These are phyloP conservation scores for Allium fistulosum DNA, from an alignment of 106 monocot species.

Conservation along the genomic window DNA sequence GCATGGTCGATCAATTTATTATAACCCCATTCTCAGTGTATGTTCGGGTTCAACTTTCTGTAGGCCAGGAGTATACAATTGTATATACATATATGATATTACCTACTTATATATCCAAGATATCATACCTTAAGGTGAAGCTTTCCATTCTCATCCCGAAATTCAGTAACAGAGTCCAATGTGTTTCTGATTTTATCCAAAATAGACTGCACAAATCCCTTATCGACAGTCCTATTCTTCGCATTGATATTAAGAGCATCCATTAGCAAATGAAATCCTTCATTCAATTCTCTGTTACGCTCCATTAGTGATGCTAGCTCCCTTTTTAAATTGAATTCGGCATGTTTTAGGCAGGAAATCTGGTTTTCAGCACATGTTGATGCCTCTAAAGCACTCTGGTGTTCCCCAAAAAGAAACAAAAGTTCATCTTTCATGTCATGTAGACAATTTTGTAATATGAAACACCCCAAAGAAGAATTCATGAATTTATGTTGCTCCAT, in stretches of 20 bases:
- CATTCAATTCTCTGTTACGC: neutral
- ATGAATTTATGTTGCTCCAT: slow-evolving; percentile 31
- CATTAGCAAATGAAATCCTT: neutral
- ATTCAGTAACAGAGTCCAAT: slow-evolving; percentile 2
- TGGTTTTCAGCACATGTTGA: slow-evolving; percentile 2
- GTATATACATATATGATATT: no score
- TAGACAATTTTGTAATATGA: slow-evolving; percentile 34
- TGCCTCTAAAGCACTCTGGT: slow-evolving; percentile 24
- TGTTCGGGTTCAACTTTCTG: no score
- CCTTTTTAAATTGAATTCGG: slow-evolving; percentile 6
- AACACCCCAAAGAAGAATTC: slow-evolving; percentile 31
- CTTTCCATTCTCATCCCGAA: slow-evolving; percentile 4
- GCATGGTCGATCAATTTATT: no score
- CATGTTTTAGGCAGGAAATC: slow-evolving; percentile 4
- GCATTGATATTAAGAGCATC: slow-evolving; percentile 4
- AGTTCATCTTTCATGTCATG: slow-evolving; percentile 40
- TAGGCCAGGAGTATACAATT: no score
- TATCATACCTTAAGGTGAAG: slow-evolving; percentile 31
- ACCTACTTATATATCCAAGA: neutral
- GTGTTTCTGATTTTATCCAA: slow-evolving; percentile 9
- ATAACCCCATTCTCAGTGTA: no score
- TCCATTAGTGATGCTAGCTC: neutral
- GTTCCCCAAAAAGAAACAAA: slow-evolving; percentile 17
- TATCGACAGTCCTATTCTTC: neutral
- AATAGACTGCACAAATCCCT: slow-evolving; percentile 3